Evolutionary conservation across 257 asterid genomes (phyloP).

Genomic region (Avicennia marina): DNA sequence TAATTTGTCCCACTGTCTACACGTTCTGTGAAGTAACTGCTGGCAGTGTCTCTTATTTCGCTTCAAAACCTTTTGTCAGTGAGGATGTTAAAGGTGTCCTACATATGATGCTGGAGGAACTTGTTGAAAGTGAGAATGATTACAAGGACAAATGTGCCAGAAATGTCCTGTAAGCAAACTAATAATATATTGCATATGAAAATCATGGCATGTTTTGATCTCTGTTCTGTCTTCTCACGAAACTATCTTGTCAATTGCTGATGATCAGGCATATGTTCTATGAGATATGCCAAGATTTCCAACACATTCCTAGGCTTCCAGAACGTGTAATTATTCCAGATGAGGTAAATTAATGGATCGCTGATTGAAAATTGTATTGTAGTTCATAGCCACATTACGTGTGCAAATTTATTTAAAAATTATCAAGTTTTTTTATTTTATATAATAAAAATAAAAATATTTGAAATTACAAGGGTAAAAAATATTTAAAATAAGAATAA

Average conservation of each 20-base stretch:
- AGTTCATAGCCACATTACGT: too few relatives aligned
- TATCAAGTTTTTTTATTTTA: too few relatives aligned
- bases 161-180: constrained; percentile 25
- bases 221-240: not conserved
- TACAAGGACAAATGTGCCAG: not conserved
- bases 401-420: too few relatives aligned
- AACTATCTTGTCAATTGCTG: not conserved
- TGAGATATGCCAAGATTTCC: constrained; percentile 9
- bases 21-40: too few relatives aligned
- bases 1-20: not conserved
- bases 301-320: constrained; percentile 24
- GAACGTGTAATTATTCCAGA: constrained; percentile 25
- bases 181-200: not conserved
- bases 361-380: too few relatives aligned
- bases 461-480: too few relatives aligned
- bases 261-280: constrained; percentile 25
- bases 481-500: too few relatives aligned
- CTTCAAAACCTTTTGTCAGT: not conserved
- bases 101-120: constrained; percentile 19
- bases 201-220: not conserved
- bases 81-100: constrained; percentile 18
- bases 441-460: too few relatives aligned
- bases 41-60: too few relatives aligned
- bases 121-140: not conserved
- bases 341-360: constrained; percentile 16